A percentile compares a stretch with the other conserved stretches of the same genome.
These are phyloP conservation scores for Thymus quinquecostatus DNA, from an alignment of 257 asterid genomes.

Conservation along the genomic window DNA sequence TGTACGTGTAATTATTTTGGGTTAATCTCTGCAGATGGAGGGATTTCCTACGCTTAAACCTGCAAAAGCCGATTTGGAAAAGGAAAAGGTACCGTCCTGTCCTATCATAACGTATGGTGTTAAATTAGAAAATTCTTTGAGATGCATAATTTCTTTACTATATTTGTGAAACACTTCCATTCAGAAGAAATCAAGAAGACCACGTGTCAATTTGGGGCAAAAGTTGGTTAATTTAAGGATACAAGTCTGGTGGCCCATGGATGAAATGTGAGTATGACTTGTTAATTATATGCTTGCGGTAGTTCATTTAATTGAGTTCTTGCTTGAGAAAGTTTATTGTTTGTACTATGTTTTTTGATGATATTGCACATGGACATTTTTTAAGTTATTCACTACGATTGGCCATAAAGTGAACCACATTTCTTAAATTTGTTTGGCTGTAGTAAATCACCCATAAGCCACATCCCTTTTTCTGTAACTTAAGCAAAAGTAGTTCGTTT, in stretches of 20 bases:
- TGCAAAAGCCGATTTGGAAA: conserved; percentile 37
- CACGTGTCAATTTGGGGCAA: conserved; percentile 33
- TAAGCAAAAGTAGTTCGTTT: conserved; percentile 3
- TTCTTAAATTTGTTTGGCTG: conserved; percentile 2
- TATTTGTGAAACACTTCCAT: conserved; percentile 25
- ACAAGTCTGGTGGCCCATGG: conserved; percentile 67
- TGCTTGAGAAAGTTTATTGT: background rate
- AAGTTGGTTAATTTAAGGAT: conserved; percentile 43
- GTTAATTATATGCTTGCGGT: conserved; percentile 10
- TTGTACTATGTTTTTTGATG: background rate
- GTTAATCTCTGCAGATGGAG: conserved; percentile 33
- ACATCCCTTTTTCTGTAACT: background rate
- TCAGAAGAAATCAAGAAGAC: conserved; percentile 40
- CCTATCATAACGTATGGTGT: conserved; percentile 12
- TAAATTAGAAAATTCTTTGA: conserved; percentile 18
- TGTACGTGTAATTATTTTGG: conserved; percentile 11
- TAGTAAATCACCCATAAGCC: conserved; percentile 5
- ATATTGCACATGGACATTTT: background rate
- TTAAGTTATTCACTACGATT: background rate
- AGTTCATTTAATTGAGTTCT: conserved; percentile 7
- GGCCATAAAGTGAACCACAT: conserved; percentile 4
- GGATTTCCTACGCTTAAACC: conserved; percentile 35
- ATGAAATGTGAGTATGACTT: conserved; percentile 44
- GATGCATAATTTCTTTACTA: conserved; percentile 24
- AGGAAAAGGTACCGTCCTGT: conserved; percentile 46